Evolutionary conservation across 2,329 filamentous ascomycete species (phyloP).

Genomic region (Bipolaris cookei): DNA sequence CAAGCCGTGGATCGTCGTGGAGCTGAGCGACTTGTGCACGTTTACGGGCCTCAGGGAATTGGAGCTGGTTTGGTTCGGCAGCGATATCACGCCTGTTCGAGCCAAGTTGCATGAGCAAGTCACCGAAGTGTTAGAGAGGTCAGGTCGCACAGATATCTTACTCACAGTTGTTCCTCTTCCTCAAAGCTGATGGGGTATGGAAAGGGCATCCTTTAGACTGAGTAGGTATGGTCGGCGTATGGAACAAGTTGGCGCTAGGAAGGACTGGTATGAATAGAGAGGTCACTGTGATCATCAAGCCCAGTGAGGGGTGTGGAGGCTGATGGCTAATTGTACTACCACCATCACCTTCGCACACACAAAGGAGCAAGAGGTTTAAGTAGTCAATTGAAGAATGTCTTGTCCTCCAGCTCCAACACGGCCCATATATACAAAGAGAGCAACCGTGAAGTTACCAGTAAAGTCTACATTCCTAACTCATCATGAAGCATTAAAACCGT

Average conservation of each 20-base stretch:
- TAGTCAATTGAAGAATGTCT: not conserved
- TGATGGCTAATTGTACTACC: not conserved
- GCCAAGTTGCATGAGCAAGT: not conserved
- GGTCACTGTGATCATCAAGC: too few species aligned
- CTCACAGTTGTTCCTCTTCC: not conserved
- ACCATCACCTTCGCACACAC: not conserved
- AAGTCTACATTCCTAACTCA: not conserved
- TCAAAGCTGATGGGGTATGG: too few species aligned
- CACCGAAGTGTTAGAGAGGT: not conserved
- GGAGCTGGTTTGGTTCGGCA: conserved; percentile 5
- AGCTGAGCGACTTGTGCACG: conserved; percentile 1
- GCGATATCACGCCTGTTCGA: not conserved
- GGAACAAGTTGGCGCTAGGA: too few species aligned
- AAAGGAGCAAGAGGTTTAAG: not conserved
- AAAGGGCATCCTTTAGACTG: too few species aligned
- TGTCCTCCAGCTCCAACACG: not conserved
- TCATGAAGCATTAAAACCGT: conserved; percentile 9
- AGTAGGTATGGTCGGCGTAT: too few species aligned
- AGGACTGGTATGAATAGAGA: too few species aligned
- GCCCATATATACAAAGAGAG: conserved; percentile 3
- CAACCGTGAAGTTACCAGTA: not conserved
- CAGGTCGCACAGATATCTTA: not conserved
- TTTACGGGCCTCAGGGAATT: not conserved
- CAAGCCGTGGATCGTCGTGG: conserved; percentile 1
- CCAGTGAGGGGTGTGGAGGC: not conserved